Evolutionary conservation across 495 filamentous ascomycete species (phyloP).

Genomic region (Hypoxylon crocopeplum): DNA sequence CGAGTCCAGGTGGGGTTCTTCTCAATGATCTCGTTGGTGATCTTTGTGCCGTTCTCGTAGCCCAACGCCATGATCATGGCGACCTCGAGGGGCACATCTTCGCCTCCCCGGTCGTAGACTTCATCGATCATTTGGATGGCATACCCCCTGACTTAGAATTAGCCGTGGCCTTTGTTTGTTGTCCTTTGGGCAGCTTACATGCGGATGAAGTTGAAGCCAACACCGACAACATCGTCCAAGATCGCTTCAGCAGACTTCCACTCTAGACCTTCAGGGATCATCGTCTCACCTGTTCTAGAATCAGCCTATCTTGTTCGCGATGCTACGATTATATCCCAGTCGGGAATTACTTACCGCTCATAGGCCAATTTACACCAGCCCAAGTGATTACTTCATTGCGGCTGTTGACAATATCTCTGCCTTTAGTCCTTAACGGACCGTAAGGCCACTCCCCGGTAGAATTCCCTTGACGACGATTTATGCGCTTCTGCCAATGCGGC

Average conservation of each 20-base stretch:
- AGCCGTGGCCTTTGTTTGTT: not conserved
- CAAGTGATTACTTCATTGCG: constrained; percentile 54
- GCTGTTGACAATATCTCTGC: constrained; percentile 56
- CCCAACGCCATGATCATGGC: constrained; percentile 55
- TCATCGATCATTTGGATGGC: constrained; percentile 66
- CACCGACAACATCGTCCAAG: constrained; percentile 51
- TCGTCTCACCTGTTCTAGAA: constrained; percentile 53
- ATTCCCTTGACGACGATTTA: constrained; percentile 20
- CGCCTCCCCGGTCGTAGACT: constrained; percentile 54
- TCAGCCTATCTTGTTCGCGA: not conserved
- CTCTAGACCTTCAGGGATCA: constrained; percentile 65
- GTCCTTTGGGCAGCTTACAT: constrained; percentile 41
- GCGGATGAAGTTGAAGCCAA: constrained; percentile 61
- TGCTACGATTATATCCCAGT: not conserved
- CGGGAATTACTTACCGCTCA: constrained; percentile 32
- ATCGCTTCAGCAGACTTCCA: constrained; percentile 58
- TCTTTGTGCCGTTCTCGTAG: constrained; percentile 50
- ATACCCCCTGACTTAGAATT: constrained; percentile 43
- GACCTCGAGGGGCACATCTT: constrained; percentile 53
- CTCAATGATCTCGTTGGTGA: constrained; percentile 50
- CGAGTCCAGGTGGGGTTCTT: constrained; percentile 55
- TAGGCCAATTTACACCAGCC: constrained; percentile 63
- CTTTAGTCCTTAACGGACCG: constrained; percentile 43
- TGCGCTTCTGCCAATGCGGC: constrained; percentile 16
- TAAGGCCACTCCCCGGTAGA: constrained; percentile 37